Conservation (phyloP, 768 basidiomycete species). For the Roridomyces roridus region DNA sequence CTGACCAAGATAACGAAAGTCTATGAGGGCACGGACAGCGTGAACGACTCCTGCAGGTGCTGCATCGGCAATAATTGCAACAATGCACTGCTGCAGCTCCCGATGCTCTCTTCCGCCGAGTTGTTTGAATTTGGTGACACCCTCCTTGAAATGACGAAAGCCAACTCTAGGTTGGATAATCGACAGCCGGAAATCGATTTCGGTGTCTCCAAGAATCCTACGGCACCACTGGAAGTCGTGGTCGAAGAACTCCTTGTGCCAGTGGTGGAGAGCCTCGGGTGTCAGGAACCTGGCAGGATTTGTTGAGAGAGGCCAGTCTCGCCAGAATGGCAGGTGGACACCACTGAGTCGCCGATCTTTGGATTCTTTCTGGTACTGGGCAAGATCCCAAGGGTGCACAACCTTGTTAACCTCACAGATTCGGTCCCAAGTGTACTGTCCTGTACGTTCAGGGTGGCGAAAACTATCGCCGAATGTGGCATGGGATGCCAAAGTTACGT, state of each 20-base stretch:
- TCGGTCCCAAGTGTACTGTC: constrained; percentile 10
- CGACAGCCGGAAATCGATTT: constrained; percentile 33
- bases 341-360: constrained; percentile 34
- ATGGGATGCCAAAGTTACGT: constrained; percentile 10
- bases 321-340: constrained; percentile 35
- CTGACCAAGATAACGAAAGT: not conserved
- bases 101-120: constrained; percentile 32
- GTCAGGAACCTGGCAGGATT: constrained; percentile 29
- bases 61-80: constrained; percentile 10
- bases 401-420: constrained; percentile 16
- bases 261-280: constrained; percentile 34
- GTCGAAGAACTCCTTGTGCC: constrained; percentile 33
- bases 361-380: constrained; percentile 28
- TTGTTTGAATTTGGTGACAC: constrained; percentile 34
- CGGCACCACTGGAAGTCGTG: constrained; percentile 32
- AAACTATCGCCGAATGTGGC: constrained; percentile 8
- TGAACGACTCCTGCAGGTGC: not conserved
- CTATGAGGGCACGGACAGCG: not conserved
- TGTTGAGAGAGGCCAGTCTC: constrained; percentile 27
- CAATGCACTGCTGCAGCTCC: constrained; percentile 29
- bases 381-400: constrained; percentile 32
- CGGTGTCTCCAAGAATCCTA: constrained; percentile 22
- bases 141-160: constrained; percentile 32
- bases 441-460: not conserved
- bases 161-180: constrained; percentile 30